phyloP scores from a whole-genome alignment of 257 asterid species.

The Verbena officinalis region DNA sequence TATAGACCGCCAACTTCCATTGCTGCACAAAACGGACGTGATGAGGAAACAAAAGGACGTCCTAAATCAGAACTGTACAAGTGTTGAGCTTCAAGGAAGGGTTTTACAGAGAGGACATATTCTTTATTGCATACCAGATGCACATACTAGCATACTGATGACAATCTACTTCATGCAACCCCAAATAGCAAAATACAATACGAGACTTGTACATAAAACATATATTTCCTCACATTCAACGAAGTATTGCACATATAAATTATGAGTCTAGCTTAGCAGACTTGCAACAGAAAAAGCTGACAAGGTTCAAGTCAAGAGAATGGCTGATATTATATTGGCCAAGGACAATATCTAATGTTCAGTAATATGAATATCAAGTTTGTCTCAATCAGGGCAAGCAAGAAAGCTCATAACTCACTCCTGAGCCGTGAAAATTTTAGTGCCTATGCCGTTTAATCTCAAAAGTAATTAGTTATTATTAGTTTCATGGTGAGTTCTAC shows the following conservation, averaged over 20 bases:
- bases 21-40: constrained; percentile 49
- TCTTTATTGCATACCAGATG: constrained; percentile 7
- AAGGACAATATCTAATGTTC: not conserved
- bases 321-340: not conserved
- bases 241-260: not conserved
- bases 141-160: constrained; percentile 14
- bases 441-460: not conserved
- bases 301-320: not conserved
- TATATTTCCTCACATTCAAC: not conserved
- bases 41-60: constrained; percentile 20
- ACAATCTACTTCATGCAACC: not conserved
- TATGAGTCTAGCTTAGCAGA: not conserved
- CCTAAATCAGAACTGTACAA: constrained; percentile 23
- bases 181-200: not conserved
- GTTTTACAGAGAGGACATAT: constrained; percentile 23
- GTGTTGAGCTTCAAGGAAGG: constrained; percentile 13
- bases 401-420: not conserved
- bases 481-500: not conserved
- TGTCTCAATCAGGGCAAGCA: not conserved
- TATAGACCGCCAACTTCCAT: constrained; percentile 93
- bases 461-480: not conserved
- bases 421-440: not conserved
- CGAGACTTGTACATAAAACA: not conserved
- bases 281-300: not conserved
- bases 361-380: not conserved